Conservation (phyloP, 2,329 filamentous ascomycete species). For the Myriosclerotinia duriaeana region DNA sequence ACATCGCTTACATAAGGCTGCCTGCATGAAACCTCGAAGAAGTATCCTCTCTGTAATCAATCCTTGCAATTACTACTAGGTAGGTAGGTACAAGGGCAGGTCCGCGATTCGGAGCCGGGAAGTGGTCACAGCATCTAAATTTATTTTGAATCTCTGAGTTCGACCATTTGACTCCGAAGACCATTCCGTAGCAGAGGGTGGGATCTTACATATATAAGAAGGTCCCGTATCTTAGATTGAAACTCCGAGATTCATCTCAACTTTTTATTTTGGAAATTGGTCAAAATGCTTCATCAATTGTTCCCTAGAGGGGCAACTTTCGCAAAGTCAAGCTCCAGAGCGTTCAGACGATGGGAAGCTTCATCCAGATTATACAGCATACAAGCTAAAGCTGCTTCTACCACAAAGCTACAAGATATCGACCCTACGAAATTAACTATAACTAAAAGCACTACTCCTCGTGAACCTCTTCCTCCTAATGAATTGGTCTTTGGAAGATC, state of each 20-base stretch:
- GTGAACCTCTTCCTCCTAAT: slow-evolving; percentile 69
- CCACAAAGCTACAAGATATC: slow-evolving; percentile 60
- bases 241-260: not conserved
- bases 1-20: slow-evolving; percentile 13
- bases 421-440: slow-evolving; percentile 76
- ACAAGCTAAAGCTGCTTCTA: slow-evolving; percentile 40
- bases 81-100: no score
- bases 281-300: slow-evolving; percentile 49
- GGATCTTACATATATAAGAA: slow-evolving; percentile 9
- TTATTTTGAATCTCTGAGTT: slow-evolving; percentile 6
- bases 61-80: slow-evolving; percentile 11
- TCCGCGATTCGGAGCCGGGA: slow-evolving; percentile 19
- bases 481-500: slow-evolving; percentile 85
- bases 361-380: slow-evolving; percentile 51
- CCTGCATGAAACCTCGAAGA: not conserved
- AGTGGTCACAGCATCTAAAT: not conserved
- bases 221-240: not conserved
- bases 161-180: not conserved
- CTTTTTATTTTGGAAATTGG: slow-evolving; percentile 21
- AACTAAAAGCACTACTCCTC: slow-evolving; percentile 72
- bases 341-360: slow-evolving; percentile 41
- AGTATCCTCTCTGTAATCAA: not conserved
- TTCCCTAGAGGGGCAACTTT: slow-evolving; percentile 46
- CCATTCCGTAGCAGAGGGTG: slow-evolving; percentile 10
- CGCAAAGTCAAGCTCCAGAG: slow-evolving; percentile 38